Conservation (phyloP, 148 eudicot species). For the Dysphania ambrosioides region DNA sequence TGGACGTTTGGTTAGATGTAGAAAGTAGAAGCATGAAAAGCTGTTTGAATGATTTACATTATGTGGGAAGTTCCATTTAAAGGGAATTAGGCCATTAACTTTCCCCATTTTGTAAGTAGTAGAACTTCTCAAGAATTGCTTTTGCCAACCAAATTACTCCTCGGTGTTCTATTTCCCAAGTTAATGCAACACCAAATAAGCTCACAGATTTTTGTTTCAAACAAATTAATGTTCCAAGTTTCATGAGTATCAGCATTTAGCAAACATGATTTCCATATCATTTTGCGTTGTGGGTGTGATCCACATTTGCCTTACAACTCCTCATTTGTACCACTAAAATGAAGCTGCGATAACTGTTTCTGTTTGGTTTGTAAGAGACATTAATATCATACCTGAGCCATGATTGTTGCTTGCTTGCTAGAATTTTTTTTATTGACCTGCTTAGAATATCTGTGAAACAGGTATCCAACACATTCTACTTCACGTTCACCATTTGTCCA, state of each 20-base stretch:
- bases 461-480: slow-evolving; percentile 88
- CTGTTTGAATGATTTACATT: neutral
- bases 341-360: neutral
- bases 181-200: too few species aligned
- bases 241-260: neutral
- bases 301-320: neutral
- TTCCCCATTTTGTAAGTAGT: neutral
- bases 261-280: neutral
- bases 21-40: neutral
- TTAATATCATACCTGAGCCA: neutral
- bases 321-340: neutral
- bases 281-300: neutral
- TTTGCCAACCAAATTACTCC: neutral
- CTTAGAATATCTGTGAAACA: slow-evolving; percentile 26
- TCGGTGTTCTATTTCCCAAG: neutral
- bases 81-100: neutral
- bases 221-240: neutral
- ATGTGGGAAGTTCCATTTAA: neutral
- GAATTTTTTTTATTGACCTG: slow-evolving; percentile 1
- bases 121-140: neutral
- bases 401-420: neutral
- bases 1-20: neutral
- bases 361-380: neutral
- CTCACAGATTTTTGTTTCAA: too few species aligned
- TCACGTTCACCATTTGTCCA: slow-evolving; percentile 75